A percentile compares a stretch with the other conserved stretches of the same genome.
Conservation (phyloP, 345 rosid genomes). For the Moricandia arvensis region DNA sequence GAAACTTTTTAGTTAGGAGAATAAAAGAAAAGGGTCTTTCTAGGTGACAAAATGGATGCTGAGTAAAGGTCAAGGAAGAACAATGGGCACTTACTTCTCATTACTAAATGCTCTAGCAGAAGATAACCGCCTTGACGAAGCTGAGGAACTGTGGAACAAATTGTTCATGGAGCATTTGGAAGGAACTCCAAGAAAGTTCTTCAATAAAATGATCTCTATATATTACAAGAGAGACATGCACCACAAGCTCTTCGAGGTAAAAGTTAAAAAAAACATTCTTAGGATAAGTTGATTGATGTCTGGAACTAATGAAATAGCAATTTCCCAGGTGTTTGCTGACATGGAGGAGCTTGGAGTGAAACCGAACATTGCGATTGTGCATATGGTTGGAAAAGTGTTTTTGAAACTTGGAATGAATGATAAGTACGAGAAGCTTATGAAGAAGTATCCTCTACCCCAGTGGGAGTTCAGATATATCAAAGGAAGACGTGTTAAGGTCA, state of each 20-base stretch:
- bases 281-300: background rate
- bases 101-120: constrained; percentile 79
- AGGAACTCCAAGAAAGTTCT: constrained; percentile 77
- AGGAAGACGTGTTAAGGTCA: constrained; percentile 77
- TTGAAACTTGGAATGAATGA: constrained; percentile 65
- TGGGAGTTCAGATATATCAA: constrained; percentile 75
- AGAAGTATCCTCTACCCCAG: constrained; percentile 80
- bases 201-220: constrained; percentile 70
- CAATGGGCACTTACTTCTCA: constrained; percentile 81
- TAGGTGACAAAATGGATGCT: constrained; percentile 96
- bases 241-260: constrained; percentile 82
- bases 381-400: constrained; percentile 75
- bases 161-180: constrained; percentile 66
- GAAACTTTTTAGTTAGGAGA: background rate
- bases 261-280: background rate
- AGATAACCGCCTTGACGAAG: constrained; percentile 88
- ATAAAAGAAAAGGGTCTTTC: background rate
- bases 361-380: constrained; percentile 58
- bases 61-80: constrained; percentile 96
- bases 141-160: constrained; percentile 82
- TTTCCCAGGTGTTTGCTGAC: constrained; percentile 79
- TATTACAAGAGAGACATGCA: constrained; percentile 80
- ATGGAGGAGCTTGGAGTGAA: constrained; percentile 94
- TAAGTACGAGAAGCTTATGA: constrained; percentile 59
- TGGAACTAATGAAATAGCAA: background rate